These are phyloP conservation scores for Hansenula sp. DNA, from an alignment of 1,139 yeast species.

Conservation along the genomic window DNA sequence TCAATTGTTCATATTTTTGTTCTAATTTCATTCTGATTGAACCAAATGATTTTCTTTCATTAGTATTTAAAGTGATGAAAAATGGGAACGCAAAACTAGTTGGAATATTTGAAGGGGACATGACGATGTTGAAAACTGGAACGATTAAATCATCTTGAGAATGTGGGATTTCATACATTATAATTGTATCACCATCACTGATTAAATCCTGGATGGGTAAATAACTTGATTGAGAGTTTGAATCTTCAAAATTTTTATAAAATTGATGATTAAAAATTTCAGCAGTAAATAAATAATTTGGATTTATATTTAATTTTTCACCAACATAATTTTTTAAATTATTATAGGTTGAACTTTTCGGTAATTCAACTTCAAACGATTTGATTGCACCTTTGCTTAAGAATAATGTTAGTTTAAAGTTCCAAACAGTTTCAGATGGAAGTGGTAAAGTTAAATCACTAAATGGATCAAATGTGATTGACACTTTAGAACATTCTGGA, in stretches of 20 bases:
- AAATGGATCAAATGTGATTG: conserved; percentile 92
- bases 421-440: conserved; percentile 78
- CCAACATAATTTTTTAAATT: conserved; percentile 64
- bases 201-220: conserved; percentile 71
- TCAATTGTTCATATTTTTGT: conserved; percentile 35
- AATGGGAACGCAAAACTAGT: conserved; percentile 70
- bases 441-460: conserved; percentile 87
- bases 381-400: conserved; percentile 50
- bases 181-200: conserved; percentile 56
- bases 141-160: conserved; percentile 45
- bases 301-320: conserved; percentile 42
- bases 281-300: conserved; percentile 49
- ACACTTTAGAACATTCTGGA: conserved; percentile 76
- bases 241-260: conserved; percentile 65
- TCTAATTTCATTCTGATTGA: conserved; percentile 54
- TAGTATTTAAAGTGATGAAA: conserved; percentile 52
- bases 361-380: conserved; percentile 66
- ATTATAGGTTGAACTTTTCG: conserved; percentile 59
- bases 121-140: conserved; percentile 62
- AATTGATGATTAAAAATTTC: conserved; percentile 72
- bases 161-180: conserved; percentile 62
- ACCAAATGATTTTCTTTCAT: conserved; percentile 50
- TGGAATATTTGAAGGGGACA: conserved; percentile 34
- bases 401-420: conserved; percentile 58
- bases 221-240: conserved; percentile 52